Percentiles rank a stretch among this genome's conserved stretches.
These are phyloP conservation scores for Cryphonectria nitschkei DNA, from an alignment of 2,329 filamentous ascomycete genomes.

Conservation along the genomic window DNA sequence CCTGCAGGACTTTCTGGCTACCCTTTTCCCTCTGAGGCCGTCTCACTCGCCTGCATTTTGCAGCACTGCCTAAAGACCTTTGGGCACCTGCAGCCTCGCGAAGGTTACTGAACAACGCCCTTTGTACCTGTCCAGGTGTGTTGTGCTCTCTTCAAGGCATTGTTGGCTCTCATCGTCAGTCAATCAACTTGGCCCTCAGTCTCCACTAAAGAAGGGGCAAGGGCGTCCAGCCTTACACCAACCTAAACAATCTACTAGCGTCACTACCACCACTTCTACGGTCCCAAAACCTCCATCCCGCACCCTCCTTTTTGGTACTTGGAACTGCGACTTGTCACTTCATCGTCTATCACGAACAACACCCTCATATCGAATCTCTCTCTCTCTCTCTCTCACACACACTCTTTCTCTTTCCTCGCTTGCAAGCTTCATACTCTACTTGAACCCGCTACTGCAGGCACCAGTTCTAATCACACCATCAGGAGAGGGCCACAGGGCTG, in stretches of 20 bases:
- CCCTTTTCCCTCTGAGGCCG: background rate
- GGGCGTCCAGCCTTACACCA: background rate
- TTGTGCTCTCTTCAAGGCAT: background rate
- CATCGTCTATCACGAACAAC: background rate
- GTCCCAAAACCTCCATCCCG: background rate
- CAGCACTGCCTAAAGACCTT: background rate
- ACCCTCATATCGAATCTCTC: background rate
- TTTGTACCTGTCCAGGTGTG: background rate
- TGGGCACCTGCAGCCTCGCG: background rate
- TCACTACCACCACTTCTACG: background rate
- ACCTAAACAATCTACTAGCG: background rate
- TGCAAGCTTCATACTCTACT: conserved; percentile 8
- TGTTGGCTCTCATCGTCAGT: background rate
- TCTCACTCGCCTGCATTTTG: background rate
- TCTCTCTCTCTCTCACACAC: background rate
- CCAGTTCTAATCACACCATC: conserved; percentile 18
- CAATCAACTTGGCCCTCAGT: background rate
- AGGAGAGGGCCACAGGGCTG: conserved; percentile 27
- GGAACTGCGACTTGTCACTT: background rate
- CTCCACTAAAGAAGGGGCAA: background rate
- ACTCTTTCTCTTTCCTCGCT: too few relatives aligned
- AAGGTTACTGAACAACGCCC: background rate
- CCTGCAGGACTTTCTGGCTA: background rate
- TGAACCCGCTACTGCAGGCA: conserved; percentile 26
- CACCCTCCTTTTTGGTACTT: background rate